phyloP scores from a whole-genome alignment of 2,329 filamentous ascomycete species.

The Calonectria montana region DNA sequence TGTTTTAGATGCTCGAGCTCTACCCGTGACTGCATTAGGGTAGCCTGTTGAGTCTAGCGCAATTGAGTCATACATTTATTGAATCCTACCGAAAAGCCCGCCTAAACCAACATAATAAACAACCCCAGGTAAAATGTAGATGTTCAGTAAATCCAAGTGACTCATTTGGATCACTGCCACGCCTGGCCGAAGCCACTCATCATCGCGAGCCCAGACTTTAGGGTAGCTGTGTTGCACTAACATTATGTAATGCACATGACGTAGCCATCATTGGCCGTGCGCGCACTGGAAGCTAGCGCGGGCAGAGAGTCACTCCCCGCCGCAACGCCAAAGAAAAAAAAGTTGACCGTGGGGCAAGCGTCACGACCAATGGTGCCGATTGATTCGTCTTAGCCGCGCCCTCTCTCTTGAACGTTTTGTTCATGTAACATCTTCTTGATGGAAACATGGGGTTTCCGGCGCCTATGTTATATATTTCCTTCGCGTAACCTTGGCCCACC shows the following conservation, averaged over 20 bases:
- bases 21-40: no score
- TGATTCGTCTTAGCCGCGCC: constrained; percentile 1
- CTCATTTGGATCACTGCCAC: not conserved
- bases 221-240: not conserved
- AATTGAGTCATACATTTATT: no score
- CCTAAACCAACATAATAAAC: no score
- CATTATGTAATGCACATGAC: constrained; percentile 22
- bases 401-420: not conserved
- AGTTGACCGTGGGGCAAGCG: constrained; percentile 21
- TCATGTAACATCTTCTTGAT: constrained; percentile 32
- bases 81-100: no score
- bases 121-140: not conserved
- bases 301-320: constrained; percentile 21
- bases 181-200: not conserved
- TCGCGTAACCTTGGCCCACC: constrained; percentile 21
- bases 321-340: constrained; percentile 27
- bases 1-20: no score
- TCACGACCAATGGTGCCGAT: not conserved
- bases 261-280: constrained; percentile 19
- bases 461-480: constrained; percentile 31
- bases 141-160: not conserved
- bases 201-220: not conserved
- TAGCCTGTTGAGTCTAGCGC: no score
- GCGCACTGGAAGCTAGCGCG: not conserved
- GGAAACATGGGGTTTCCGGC: constrained; percentile 44